Percentiles rank a stretch among this genome's conserved stretches.
These are phyloP conservation scores for Aspergillus pseudotamarii DNA, from an alignment of 2,329 filamentous ascomycete genomes.

Conservation along the genomic window DNA sequence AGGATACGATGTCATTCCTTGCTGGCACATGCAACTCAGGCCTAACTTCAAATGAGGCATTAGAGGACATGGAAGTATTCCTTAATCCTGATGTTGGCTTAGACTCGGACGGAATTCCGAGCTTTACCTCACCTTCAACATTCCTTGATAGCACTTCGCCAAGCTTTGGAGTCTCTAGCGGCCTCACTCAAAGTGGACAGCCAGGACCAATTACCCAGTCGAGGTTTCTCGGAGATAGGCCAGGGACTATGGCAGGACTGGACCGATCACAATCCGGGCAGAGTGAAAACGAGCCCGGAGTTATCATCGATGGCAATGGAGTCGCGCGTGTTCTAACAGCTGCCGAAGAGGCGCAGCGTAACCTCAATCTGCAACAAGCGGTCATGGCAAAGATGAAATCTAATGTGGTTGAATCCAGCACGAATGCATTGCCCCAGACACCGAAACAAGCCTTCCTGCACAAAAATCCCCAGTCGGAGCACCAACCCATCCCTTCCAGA, in stretches of 20 bases:
- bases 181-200: conserved; percentile 3
- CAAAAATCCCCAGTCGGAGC: not conserved
- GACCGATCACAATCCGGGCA: not conserved
- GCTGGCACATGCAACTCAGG: not conserved
- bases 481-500: conserved; percentile 5
- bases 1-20: conserved; percentile 16
- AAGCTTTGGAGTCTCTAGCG: conserved; percentile 12
- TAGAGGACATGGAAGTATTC: conserved; percentile 23
- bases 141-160: conserved; percentile 9
- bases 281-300: conserved; percentile 11
- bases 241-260: not conserved
- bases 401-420: not conserved
- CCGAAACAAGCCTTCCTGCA: not conserved
- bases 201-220: not conserved
- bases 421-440: not conserved
- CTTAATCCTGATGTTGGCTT: conserved; percentile 16
- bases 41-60: not conserved
- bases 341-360: conserved; percentile 24
- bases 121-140: conserved; percentile 16
- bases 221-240: not conserved
- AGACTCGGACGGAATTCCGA: conserved; percentile 13
- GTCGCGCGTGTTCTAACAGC: conserved; percentile 21
- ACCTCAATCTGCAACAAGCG: conserved; percentile 24
- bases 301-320: conserved; percentile 28
- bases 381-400: conserved; percentile 31